Base-by-base conservation (phyloP, 2,329 filamentous ascomycete genomes). In the Fusarium sp. region DNA sequence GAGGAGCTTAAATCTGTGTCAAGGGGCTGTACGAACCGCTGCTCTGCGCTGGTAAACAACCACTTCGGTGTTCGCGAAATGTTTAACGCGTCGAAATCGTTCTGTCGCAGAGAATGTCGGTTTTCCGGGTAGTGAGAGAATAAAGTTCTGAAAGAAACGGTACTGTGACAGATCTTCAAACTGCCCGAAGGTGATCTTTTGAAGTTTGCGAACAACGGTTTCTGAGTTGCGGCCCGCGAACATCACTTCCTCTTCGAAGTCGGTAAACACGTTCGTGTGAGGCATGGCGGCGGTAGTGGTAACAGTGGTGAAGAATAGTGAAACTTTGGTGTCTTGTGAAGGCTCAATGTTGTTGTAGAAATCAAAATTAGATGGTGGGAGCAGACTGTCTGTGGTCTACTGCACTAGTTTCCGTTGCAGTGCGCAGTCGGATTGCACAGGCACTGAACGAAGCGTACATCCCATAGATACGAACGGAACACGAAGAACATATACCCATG, bases 161-260 rank as follows among this genome's bases (percentile, higher is more conserved):
- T n/a, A 37, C 10, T 4, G 10, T 37, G 34, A 37, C 3, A 37
- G 18, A n/a, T 37, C 3, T 7, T 37, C 34, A 4, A 37, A 37
- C 1, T 37, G 18, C 0, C 12, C 34, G 4, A 37, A n/a, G 0
- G 18, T 37, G 3, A 37, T n/a, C 16, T 11, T 1, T 37, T 11
- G 10, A 1, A 37, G 10, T 7, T 37, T 37, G 5, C 18, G 10
- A 3, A 37, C 18, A 11, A 37, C 6, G 6, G 9, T n/a, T 18
- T 37, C 34, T 1, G 18, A 37, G 3, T 37, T 37, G 3, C 34
- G 34, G 3, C 34, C 34, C 5, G 34, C 34, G 10, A 6, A 11
- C 34, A 37, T 37, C 0, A 37, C 34, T 12, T 37, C 5, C 6
- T 37, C 18, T 3, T 37, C 34, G 6, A 37, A 37, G 18, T 37